phyloP scores from a whole-genome alignment of 306 rosid species.

The Quercus ilex region DNA sequence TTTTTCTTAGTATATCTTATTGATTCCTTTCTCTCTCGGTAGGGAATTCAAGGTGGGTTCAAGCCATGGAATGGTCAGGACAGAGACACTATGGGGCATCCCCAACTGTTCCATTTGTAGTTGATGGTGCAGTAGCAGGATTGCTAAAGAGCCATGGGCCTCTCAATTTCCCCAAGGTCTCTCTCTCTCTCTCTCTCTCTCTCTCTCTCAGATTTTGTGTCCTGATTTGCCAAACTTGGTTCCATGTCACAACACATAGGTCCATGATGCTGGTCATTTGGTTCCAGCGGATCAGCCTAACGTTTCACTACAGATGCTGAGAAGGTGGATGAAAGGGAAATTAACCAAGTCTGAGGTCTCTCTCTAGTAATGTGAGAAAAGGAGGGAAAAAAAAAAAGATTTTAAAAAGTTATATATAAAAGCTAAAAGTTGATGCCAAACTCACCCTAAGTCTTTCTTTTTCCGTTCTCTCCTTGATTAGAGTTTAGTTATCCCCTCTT shows the following conservation, averaged over 20 bases:
- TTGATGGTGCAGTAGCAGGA: constrained; percentile 77
- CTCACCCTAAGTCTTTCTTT: too few species aligned
- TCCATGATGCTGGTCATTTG: constrained; percentile 83
- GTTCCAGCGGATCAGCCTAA: constrained; percentile 97
- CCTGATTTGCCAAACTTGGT: constrained; percentile 7
- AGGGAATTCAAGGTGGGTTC: constrained; percentile 95
- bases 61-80: constrained; percentile 90
- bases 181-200: constrained; percentile 9
- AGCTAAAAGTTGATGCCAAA: too few species aligned
- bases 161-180: constrained; percentile 78
- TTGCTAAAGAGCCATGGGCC: constrained; percentile 67
- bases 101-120: constrained; percentile 44
- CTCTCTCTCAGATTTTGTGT: neutral
- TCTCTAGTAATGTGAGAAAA: constrained; percentile 28
- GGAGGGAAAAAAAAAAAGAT: too few species aligned
- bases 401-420: too few species aligned
- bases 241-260: constrained; percentile 34
- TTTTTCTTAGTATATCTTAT: neutral
- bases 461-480: too few species aligned
- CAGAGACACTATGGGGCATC: constrained; percentile 52
- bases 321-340: constrained; percentile 75
- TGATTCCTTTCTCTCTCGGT: constrained; percentile 13
- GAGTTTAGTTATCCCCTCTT: too few species aligned
- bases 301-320: constrained; percentile 72
- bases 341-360: constrained; percentile 33